phyloP scores from a whole-genome alignment of 2,329 filamentous ascomycete genomes.

The Trichoderma sp. region DNA sequence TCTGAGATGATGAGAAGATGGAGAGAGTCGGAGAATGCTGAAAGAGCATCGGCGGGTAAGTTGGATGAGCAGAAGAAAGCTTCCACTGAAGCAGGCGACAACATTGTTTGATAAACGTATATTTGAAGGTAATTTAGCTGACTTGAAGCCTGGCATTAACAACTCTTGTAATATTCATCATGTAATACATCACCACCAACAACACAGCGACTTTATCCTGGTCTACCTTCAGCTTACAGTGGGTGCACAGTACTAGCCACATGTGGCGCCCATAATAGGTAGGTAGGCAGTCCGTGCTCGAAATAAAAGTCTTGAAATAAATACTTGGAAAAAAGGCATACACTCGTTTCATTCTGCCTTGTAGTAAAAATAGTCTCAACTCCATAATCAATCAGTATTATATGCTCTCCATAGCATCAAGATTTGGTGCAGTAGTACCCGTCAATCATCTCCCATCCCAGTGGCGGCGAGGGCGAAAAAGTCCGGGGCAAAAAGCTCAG shows the following conservation, averaged over 20 bases:
- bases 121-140: background rate
- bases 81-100: background rate
- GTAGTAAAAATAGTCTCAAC: background rate
- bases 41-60: background rate
- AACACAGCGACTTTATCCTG: background rate
- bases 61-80: background rate
- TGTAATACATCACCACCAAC: background rate
- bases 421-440: background rate
- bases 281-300: background rate
- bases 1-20: background rate
- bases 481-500: constrained; percentile 9
- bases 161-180: background rate
- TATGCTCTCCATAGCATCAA: background rate
- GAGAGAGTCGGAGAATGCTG: background rate
- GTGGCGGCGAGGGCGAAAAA: background rate
- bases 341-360: background rate
- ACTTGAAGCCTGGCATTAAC: background rate
- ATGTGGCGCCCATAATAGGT: background rate
- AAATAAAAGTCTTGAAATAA: background rate
- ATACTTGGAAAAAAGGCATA: background rate
- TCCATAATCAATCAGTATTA: background rate
- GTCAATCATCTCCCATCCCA: background rate
- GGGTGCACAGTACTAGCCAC: background rate
- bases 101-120: background rate
- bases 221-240: background rate